Evolutionary conservation across 257 asterid genomes (phyloP).

Genomic region (Nicotiana undulata): DNA sequence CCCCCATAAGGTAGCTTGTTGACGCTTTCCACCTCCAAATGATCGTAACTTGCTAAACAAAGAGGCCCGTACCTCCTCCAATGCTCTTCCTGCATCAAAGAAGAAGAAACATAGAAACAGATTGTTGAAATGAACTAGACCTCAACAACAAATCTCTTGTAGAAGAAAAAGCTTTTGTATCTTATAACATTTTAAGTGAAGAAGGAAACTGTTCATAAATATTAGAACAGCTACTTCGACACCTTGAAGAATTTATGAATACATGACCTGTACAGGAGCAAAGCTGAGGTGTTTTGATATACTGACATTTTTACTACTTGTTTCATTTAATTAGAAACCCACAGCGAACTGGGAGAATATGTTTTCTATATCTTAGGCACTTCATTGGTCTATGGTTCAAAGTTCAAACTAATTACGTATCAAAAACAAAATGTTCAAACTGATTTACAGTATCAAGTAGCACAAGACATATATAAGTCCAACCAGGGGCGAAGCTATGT

Average conservation of each 20-base stretch:
- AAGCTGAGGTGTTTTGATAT: neutral
- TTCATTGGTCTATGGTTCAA: neutral
- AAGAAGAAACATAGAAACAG: neutral
- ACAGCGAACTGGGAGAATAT: neutral
- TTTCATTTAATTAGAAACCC: neutral
- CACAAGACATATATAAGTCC: neutral
- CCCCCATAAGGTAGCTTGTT: conserved; percentile 56
- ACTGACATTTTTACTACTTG: neutral
- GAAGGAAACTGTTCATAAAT: neutral
- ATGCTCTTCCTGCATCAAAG: conserved; percentile 54
- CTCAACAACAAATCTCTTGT: neutral
- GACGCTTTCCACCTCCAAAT: conserved; percentile 61
- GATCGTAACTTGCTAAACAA: conserved; percentile 57
- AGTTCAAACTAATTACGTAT: neutral
- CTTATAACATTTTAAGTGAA: neutral
- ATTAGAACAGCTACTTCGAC: neutral
- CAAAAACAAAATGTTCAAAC: neutral
- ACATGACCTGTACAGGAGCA: neutral
- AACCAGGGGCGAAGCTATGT: no score
- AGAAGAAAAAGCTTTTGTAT: neutral
- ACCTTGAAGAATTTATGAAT: neutral
- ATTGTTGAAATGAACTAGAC: neutral
- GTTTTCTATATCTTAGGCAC: neutral
- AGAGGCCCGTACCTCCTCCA: conserved; percentile 81
- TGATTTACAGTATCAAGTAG: neutral